Evolutionary conservation across 108 stramenopile species (phyloP), one percentile per base, ranked within the genome.

Genomic region (Pseudonitzschia pungens): DNA sequence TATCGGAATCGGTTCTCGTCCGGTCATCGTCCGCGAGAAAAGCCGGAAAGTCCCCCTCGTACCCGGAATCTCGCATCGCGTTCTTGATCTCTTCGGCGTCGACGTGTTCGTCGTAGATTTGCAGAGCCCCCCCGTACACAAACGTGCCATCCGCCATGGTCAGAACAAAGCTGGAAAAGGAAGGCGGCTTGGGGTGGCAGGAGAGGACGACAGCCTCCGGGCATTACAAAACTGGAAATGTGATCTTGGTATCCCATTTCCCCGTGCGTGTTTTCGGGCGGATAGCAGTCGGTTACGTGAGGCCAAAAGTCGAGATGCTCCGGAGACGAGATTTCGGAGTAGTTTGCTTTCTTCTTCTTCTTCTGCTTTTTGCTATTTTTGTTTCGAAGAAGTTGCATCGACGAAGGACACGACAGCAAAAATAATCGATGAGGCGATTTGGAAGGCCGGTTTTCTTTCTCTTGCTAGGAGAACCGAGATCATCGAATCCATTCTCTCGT

Each of bases 111-210:
- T 92, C 91, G 75, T 88, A 81, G 9, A 95, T 68, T 65, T 86
- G 79, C 43, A 95, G 70, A n/a, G 76, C 77, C 11, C 77, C 89
- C 20, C 95, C 92, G 74, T 91, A 89, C 29, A 93, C 56, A 52
- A 76, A 87, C 26, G 78, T 51, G n/a, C 95, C 91, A 28, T 71
- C 73, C 24, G 80, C 80, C 56, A 68, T 70, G 27, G 95, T 96
- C 45, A 96, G 79, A 11, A 92, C 90, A 77, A 93, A 92, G 42
- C 90, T 76, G 69, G 88, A 94, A 52, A 86, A 81, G 45, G 70
- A 68, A n/a, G 92, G 95, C 27, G 84, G 66, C 51, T 52, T 45
- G 56, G 87, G 83, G 15, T 44, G 36, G 53, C 69, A 50, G 29
- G 31, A 59, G 65, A 6, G 87, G 85, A 20, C 64, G 53, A 58